Conservation (phyloP, 2,329 filamentous ascomycete species). For the Ophiostoma sp. region DNA sequence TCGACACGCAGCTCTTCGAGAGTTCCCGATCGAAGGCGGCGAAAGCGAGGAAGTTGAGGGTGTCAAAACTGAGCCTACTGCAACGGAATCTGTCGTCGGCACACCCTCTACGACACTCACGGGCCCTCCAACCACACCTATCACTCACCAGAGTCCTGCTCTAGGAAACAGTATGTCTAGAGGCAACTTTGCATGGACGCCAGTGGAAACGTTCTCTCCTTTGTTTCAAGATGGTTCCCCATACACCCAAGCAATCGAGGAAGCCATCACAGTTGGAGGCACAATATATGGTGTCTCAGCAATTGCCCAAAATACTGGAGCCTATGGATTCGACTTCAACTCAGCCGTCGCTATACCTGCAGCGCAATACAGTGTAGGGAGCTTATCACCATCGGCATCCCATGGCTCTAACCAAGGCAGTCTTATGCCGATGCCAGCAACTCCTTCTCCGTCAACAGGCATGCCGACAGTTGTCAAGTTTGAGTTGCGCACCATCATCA, state of each 20-base stretch:
- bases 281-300: neutral
- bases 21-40: neutral
- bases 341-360: neutral
- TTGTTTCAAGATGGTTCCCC: neutral
- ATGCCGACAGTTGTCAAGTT: constrained; percentile 19
- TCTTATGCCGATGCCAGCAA: neutral
- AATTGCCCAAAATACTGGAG: neutral
- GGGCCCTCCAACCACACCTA: neutral
- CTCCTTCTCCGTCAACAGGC: neutral
- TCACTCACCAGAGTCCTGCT: neutral
- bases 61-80: neutral
- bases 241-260: neutral
- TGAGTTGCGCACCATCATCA: constrained; percentile 25
- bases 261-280: neutral
- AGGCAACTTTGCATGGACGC: too few species aligned
- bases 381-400: too few species aligned
- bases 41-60: neutral
- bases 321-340: constrained; percentile 4
- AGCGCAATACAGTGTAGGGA: neutral
- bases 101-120: neutral
- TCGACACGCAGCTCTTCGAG: constrained; percentile 11
- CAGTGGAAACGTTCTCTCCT: neutral
- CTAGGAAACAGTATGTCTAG: neutral
- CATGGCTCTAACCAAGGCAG: neutral
- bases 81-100: neutral